These are phyloP conservation scores for Tricholoma sp. DNA, from an alignment of 768 basidiomycete genomes.

Conservation along the genomic window DNA sequence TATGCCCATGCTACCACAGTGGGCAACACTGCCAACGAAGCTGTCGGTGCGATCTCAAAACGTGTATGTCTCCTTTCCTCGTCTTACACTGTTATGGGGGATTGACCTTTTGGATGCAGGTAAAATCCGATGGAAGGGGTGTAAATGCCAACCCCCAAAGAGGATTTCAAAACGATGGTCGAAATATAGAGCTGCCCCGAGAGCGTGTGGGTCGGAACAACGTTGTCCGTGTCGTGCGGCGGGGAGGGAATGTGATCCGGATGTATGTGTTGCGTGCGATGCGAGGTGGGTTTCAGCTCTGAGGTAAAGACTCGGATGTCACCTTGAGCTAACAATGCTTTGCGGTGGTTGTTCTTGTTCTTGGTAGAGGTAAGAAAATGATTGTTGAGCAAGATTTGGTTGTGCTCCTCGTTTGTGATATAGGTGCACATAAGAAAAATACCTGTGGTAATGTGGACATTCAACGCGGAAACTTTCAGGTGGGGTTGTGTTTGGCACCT, in stretches of 20 bases:
- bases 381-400: neutral
- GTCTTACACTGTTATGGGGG: too few species aligned
- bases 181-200: conserved; percentile 3
- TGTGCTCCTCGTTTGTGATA: neutral
- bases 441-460: conserved; percentile 15
- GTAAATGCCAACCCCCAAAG: conserved; percentile 26
- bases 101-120: conserved; percentile 23
- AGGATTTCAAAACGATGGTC: conserved; percentile 6
- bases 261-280: conserved; percentile 40
- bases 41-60: conserved; percentile 37
- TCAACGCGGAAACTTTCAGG: conserved; percentile 17
- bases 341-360: neutral
- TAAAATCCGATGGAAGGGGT: conserved; percentile 35
- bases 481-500: conserved; percentile 1
- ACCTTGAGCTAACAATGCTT: neutral
- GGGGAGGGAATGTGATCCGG: conserved; percentile 48
- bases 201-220: conserved; percentile 6
- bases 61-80: conserved; percentile 9
- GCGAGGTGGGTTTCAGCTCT: conserved; percentile 28
- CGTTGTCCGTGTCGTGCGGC: conserved; percentile 32
- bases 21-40: conserved; percentile 40
- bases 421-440: neutral
- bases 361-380: conserved; percentile 9
- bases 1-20: conserved; percentile 35
- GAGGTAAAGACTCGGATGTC: neutral